Base-by-base conservation (phyloP, 352 stramenopile genomes). In the Globisporangium perplexum region DNA sequence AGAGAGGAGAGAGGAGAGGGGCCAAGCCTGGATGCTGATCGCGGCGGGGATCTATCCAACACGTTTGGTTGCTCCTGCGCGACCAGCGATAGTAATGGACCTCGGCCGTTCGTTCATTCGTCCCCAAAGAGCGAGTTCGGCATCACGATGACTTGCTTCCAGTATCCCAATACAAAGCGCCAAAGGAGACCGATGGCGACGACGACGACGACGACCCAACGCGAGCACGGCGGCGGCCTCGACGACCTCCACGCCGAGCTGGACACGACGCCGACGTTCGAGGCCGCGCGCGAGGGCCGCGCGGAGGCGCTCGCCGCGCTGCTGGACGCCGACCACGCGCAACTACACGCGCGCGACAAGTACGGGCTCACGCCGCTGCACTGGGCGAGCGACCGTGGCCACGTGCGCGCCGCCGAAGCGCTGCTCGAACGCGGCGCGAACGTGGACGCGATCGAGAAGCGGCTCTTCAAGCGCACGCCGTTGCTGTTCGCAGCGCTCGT, bases 281-380 rank as follows among this genome's bases (percentile, higher is more conserved):
- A 83, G 17, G 68, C 74, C 26, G 77, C 74, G 31, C 71, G 81
- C 35, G 77, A 77, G n/a, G 69, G 68, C 22, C 57, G 68, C 38
- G 39, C 74, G 17, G 61, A 68, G 3, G 59, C 68, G 51, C 65
- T 91, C 48, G 57, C 52, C 11, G 28, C 52, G 8, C 71, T 77
- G 45, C 60, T 78, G 48, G 54, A 50, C 3, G 59, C 63, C 3
- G 68, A 83, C 18, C 30, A 43, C 15, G 31, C 56, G 23, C 63
- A 77, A 47, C 60, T 69, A 33, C 10, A 60, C 38, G 54, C 63
- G 51, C 59, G 66, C 18, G 79, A 90, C 69, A 87, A 90, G 68
- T 91, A 89, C 61, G 65, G 66, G 1, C 68, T 91, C 55, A 88
- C 77, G 33, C 60, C 76, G 30, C 60, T 91, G 55, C 77, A 91